A percentile compares a stretch with the other conserved stretches of the same genome.
Evolutionary conservation across 2,329 filamentous ascomycete genomes (phyloP).

Genomic region (Geosmithia morbida): DNA sequence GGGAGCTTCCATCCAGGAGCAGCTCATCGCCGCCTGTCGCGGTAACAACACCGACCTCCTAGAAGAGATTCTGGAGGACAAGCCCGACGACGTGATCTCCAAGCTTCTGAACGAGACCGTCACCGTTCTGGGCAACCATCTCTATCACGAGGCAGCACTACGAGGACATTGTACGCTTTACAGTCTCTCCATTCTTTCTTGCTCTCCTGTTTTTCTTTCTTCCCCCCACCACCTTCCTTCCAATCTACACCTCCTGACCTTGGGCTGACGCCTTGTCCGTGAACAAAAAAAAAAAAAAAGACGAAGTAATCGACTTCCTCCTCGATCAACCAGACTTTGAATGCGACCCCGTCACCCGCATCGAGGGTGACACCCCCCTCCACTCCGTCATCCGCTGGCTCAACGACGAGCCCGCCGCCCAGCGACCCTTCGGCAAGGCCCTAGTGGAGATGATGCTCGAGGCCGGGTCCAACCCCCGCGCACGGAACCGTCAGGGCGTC

Average conservation of each 20-base stretch:
- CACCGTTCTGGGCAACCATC: conserved; percentile 75
- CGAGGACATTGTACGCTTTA: conserved; percentile 77
- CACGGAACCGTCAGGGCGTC: conserved; percentile 58
- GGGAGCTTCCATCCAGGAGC: conserved; percentile 76
- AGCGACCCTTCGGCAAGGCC: conserved; percentile 48
- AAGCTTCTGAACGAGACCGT: conserved; percentile 72
- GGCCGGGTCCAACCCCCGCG: conserved; percentile 47
- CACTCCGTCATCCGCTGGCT: conserved; percentile 67
- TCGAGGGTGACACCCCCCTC: conserved; percentile 64
- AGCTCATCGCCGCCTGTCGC: conserved; percentile 83
- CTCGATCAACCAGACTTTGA: conserved; percentile 76
- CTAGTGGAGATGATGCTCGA: conserved; percentile 73
- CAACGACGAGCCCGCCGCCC: conserved; percentile 49
- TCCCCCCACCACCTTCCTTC: neutral
- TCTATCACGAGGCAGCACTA: conserved; percentile 77
- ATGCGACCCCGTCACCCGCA: conserved; percentile 61
- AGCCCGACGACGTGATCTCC: conserved; percentile 51
- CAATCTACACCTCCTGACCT: neutral
- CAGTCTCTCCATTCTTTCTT: too few species aligned
- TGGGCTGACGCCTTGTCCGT: too few species aligned
- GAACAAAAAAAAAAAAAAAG: conserved; percentile 20
- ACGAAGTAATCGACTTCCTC: conserved; percentile 68
- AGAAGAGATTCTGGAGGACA: conserved; percentile 52
- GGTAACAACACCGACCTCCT: conserved; percentile 85
- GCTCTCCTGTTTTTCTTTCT: neutral